Evolutionary conservation across 176 grass and related monocot species (phyloP), one percentile per base, ranked within the genome.

Genomic region (Leersia perrieri): DNA sequence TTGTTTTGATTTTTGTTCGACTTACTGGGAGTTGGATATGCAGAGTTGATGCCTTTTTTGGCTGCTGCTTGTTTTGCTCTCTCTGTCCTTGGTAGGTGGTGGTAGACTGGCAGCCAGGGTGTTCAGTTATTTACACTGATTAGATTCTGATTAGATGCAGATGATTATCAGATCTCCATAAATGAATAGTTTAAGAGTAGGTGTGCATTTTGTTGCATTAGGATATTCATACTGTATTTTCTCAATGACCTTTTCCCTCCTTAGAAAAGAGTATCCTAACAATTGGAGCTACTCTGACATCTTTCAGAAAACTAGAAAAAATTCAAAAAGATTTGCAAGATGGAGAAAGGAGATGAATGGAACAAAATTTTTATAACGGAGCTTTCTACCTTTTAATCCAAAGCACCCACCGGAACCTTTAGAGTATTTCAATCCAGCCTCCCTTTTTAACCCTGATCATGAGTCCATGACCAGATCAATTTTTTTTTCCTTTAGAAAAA

Each of bases 171-270:
- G 51, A 74, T 84, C 75, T 75, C 60, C 66, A 72, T 72, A 81
- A 63, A 72, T 77, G 42, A 33, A 11, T 63, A 75, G 33, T 35
- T 60, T 67, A 72, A 57, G 66, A 11, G 39, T 45, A 53, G 1
- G 76, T 57, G 75, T 33, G 11, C 41, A 61, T 45, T 41, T 22
- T 30, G 44, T 38, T 22, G 70, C 36, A 74, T 15, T 77, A 66
- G 72, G 74, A 82, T 89, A 85, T 82, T 73, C 77, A 2, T 23
- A 13, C 33, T 12, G 27, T 72, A 72, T 85, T 77, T 81, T 77
- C 72, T 0, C 29, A 75, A 70, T 13, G 7, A 42, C 28, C 3
- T 63, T 47, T 51, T 75, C 33, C 13, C 11, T 63, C 13, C 39
- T 27, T 20, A 70, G 10, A 60, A 75, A 38, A 62, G 0, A 32